Evolutionary conservation across 306 rosid genomes (phyloP).

Genomic region (Coriaria nepalensis): DNA sequence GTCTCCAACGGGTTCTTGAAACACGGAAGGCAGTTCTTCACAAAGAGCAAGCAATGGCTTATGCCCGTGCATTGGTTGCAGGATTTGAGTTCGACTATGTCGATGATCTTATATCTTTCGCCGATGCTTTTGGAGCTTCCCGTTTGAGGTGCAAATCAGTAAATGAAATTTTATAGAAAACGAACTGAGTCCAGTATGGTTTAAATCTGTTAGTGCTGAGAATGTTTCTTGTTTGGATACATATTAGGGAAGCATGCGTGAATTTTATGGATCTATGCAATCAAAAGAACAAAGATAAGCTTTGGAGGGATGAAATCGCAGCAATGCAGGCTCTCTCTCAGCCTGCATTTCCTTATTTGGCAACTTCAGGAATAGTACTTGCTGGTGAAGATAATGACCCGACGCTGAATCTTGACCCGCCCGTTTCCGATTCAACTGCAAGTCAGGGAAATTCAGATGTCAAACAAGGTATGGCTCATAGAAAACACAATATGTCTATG

Average conservation of each 20-base stretch:
- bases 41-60: slow-evolving; percentile 99
- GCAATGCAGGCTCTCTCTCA: slow-evolving; percentile 82
- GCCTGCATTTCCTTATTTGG: slow-evolving; percentile 56
- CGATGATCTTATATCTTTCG: slow-evolving; percentile 71
- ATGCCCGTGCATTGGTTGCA: slow-evolving; percentile 89
- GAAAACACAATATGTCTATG: slow-evolving; percentile 1
- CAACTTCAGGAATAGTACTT: slow-evolving; percentile 73
- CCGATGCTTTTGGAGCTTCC: slow-evolving; percentile 93
- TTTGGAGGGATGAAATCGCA: slow-evolving; percentile 89
- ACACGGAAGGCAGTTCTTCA: slow-evolving; percentile 72
- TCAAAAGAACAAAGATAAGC: slow-evolving; percentile 88
- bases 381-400: slow-evolving; percentile 76
- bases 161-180: too few relatives aligned
- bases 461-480: slow-evolving; percentile 49
- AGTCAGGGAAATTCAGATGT: slow-evolving; percentile 77
- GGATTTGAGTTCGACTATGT: slow-evolving; percentile 67
- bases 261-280: slow-evolving; percentile 76
- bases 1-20: slow-evolving; percentile 85
- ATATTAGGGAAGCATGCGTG: slow-evolving; percentile 80
- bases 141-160: slow-evolving; percentile 61
- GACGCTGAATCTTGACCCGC: slow-evolving; percentile 24
- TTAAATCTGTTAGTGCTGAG: slow-evolving; percentile 9
- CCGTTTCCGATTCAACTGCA: slow-evolving; percentile 57
- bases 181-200: not conserved
- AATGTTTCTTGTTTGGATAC: slow-evolving; percentile 4